A percentile compares a stretch with the other conserved stretches of the same genome.
These are phyloP conservation scores for Scleromitrula shiraiana DNA, from an alignment of 2,329 filamentous ascomycete genomes.

Conservation along the genomic window DNA sequence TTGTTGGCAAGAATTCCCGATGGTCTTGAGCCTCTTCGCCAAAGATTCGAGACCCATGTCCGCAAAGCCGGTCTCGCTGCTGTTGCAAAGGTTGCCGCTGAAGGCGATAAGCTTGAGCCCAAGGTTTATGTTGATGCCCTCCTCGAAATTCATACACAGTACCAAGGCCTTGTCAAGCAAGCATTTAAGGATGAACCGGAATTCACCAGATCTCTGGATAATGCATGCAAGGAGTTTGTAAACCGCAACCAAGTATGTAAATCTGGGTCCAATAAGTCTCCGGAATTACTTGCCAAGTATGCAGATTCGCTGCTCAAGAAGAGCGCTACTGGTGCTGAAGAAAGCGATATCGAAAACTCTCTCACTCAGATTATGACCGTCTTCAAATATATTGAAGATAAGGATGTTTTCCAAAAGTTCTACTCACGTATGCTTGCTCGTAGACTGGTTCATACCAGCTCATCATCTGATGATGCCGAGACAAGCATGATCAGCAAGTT, in stretches of 20 bases:
- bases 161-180: conserved; percentile 81
- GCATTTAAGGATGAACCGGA: conserved; percentile 95
- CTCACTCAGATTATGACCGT: conserved; percentile 95
- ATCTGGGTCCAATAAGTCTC: conserved; percentile 84
- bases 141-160: conserved; percentile 88
- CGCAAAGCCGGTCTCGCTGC: conserved; percentile 80
- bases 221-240: conserved; percentile 95
- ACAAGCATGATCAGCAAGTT: conserved; percentile 99
- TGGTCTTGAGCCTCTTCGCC: conserved; percentile 79
- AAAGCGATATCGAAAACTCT: conserved; percentile 84
- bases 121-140: conserved; percentile 95
- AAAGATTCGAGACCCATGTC: conserved; percentile 86
- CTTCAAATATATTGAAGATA: conserved; percentile 99
- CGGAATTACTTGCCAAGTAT: conserved; percentile 91
- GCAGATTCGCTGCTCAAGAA: conserved; percentile 89
- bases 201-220: conserved; percentile 92
- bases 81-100: conserved; percentile 82
- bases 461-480: conserved; percentile 93
- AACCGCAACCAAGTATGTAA: conserved; percentile 97
- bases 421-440: conserved; percentile 96
- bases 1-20: conserved; percentile 83
- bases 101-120: conserved; percentile 85
- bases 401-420: conserved; percentile 99
- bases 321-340: conserved; percentile 85
- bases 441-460: conserved; percentile 88